Base-by-base conservation (phyloP, 495 filamentous ascomycete species). In the Penicillium herquei region DNA sequence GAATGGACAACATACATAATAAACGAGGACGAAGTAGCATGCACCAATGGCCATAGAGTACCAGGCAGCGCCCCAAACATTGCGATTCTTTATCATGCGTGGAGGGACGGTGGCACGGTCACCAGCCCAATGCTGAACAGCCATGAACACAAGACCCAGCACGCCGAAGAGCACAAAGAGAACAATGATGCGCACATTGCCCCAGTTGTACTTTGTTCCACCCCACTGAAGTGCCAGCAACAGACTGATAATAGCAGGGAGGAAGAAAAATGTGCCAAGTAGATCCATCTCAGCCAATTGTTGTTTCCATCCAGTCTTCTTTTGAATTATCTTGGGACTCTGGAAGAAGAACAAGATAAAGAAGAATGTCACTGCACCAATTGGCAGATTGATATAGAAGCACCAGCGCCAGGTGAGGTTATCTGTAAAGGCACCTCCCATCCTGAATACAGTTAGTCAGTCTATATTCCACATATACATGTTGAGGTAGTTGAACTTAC, bases 151-250 rank as follows among this genome's bases (percentile, higher is more conserved):
- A 50, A 78, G 54, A 37, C 83, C 73, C n/a, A 95, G 72, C 4
- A 95, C 66, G 11, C 75, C 86, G 52, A 86, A 88, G n/a, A 89
- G 61, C 8, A 89, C 77, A 39, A 94, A 84, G 3, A 95, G 75
- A 3, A 79, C 79, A 49, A 92, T 87, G 58, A 92, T 84, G 12
- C 85, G 83, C 14, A 53, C 82, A 57, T 76, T 78, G 45, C 55
- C 64, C 91, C 90, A 95, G 0, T 70, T 56, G 56, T 92, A 90
- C 30, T 71, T 80, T 0, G 79, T 79, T 3, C 91, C 91, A 42
- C 90, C 91, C 91, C 91, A 96, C 66, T 94, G 90, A 16, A 96
- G 75, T 0, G 92, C 92, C 0, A 96, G 75, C 12, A 96, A 66
- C 2, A 93, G 69, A 57, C 81, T 86, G 57, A 92, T 76, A 26